Evolutionary conservation across 257 asterid species (phyloP).

Genomic region (Solanum piurae): DNA sequence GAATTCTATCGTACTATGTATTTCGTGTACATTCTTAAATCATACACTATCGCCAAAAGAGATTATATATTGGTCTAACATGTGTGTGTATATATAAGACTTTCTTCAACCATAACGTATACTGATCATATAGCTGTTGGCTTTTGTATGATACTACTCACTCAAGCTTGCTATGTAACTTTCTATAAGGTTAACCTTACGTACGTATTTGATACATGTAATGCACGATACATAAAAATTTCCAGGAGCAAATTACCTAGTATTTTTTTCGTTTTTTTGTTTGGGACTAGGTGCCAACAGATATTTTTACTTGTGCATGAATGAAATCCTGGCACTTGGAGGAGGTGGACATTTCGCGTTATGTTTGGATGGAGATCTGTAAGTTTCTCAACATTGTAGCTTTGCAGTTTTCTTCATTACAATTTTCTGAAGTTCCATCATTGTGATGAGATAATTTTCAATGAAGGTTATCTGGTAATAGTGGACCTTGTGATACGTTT

Average conservation of each 20-base stretch:
- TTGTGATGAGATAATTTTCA: neutral
- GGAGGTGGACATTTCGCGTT: conserved; percentile 88
- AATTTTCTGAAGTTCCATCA: neutral
- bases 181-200: neutral
- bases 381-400: conserved; percentile 9
- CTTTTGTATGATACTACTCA: neutral
- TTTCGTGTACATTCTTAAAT: neutral
- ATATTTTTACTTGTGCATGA: conserved; percentile 77
- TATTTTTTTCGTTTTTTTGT: neutral
- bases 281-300: conserved; percentile 62
- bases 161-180: neutral
- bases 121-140: neutral
- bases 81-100: neutral
- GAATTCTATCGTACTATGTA: neutral
- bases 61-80: neutral
- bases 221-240: neutral
- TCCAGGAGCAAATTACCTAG: neutral
- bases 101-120: neutral
- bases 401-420: neutral
- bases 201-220: neutral
- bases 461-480: conserved; percentile 68
- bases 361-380: conserved; percentile 87
- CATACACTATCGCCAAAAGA: neutral
- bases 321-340: conserved; percentile 84
- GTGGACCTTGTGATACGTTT: conserved; percentile 90